Conservation (phyloP, 345 rosid species). For the Physaria fendleri region DNA sequence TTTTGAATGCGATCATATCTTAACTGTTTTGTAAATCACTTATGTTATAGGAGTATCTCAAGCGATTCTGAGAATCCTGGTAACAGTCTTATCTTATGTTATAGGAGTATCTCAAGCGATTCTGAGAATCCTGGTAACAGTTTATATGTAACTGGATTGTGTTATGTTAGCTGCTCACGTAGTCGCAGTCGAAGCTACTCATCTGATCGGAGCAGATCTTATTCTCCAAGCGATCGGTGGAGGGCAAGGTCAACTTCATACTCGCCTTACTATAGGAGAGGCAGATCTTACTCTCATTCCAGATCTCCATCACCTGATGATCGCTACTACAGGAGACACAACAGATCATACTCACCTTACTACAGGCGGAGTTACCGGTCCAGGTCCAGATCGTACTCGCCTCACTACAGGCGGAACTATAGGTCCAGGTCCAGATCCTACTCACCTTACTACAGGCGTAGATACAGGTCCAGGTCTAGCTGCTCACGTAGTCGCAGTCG, state of each 20-base stretch:
- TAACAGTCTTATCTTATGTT: constrained; percentile 45
- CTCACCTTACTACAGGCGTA: constrained; percentile 30
- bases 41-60: constrained; percentile 43
- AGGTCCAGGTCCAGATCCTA: constrained; percentile 17
- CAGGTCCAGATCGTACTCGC: constrained; percentile 37
- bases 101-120: constrained; percentile 50
- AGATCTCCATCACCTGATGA: constrained; percentile 47
- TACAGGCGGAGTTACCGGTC: constrained; percentile 29
- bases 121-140: constrained; percentile 91
- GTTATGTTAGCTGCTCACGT: constrained; percentile 50
- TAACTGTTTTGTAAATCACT: not conserved
- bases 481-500: constrained; percentile 46
- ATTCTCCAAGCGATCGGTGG: constrained; percentile 38
- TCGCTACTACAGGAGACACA: constrained; percentile 27
- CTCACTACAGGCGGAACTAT: constrained; percentile 27
- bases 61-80: constrained; percentile 81
- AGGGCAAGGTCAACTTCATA: constrained; percentile 31
- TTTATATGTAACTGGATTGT: constrained; percentile 91
- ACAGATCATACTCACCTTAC: constrained; percentile 41
- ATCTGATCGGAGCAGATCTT: constrained; percentile 51
- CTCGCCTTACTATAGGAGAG: constrained; percentile 36
- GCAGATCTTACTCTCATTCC: constrained; percentile 35
- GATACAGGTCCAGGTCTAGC: constrained; percentile 30
- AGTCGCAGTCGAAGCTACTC: constrained; percentile 47
- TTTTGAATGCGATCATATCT: not conserved